phyloP scores from a whole-genome alignment of 768 basidiomycete genomes.

The Rhodotorula babjevae region DNA sequence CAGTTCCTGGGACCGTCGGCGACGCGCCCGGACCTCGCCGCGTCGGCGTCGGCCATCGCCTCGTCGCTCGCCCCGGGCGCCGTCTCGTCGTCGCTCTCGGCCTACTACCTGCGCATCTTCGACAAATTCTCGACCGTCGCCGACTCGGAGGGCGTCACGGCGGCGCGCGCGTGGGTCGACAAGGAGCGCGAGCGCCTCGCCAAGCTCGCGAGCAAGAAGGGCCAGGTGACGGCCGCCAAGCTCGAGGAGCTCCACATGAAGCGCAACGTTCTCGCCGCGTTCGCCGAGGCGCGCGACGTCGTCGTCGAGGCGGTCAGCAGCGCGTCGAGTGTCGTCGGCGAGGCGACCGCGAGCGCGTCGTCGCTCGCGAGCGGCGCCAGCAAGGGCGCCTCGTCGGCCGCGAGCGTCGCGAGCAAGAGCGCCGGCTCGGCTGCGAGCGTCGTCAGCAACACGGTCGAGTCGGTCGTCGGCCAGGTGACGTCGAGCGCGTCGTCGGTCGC shows the following conservation, averaged over 20 bases:
- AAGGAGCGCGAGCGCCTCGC: constrained; percentile 69
- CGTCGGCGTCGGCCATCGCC: constrained; percentile 61
- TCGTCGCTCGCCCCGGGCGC: constrained; percentile 45
- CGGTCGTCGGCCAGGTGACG: no score
- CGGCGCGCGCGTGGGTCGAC: constrained; percentile 60
- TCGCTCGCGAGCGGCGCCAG: neutral
- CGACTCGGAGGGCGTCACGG: neutral
- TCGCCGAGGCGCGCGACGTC: neutral
- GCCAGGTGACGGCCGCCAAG: constrained; percentile 62
- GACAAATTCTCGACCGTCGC: constrained; percentile 67
- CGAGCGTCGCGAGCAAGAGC: neutral
- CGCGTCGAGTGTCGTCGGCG: neutral
- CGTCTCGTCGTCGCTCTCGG: constrained; percentile 46
- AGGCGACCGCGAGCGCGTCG: neutral
- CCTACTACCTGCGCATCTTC: constrained; percentile 86
- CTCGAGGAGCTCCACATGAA: constrained; percentile 91
- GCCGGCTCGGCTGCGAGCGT: no score
- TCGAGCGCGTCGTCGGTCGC: no score
- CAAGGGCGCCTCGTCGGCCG: neutral
- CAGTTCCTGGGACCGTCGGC: constrained; percentile 63
- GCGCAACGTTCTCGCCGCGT: constrained; percentile 60
- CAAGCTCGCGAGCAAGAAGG: constrained; percentile 56
- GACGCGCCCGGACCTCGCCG: constrained; percentile 57
- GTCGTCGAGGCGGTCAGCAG: neutral
- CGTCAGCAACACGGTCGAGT: no score